These are phyloP conservation scores for Alnus rubra DNA, from an alignment of 306 rosid species.

Conservation along the genomic window DNA sequence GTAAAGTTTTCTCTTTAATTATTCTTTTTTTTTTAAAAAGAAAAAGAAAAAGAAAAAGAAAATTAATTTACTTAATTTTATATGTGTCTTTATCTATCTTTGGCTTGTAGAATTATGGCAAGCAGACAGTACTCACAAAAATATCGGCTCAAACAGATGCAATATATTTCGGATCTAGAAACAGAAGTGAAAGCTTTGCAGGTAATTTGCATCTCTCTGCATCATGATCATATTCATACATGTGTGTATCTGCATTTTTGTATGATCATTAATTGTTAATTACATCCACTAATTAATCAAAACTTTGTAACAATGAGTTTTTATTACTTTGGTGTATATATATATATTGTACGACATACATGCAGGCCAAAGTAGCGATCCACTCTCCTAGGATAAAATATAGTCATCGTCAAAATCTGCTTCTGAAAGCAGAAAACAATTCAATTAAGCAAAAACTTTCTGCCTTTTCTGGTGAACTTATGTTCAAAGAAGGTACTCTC, in stretches of 20 bases:
- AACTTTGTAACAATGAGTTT: too few species aligned
- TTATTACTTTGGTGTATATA: too few species aligned
- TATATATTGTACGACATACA: too few species aligned
- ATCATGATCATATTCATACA: too few species aligned
- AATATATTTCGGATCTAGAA: slow-evolving; percentile 26
- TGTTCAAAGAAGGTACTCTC: slow-evolving; percentile 29
- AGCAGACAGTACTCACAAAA: slow-evolving; percentile 33
- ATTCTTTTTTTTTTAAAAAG: too few species aligned
- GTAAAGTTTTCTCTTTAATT: too few species aligned
- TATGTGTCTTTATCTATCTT: not conserved
- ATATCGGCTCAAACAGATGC: slow-evolving; percentile 28
- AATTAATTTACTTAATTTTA: too few species aligned
- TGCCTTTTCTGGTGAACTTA: slow-evolving; percentile 12
- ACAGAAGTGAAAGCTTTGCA: slow-evolving; percentile 22
- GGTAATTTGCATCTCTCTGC: slow-evolving; percentile 9
- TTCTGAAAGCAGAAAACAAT: slow-evolving; percentile 32
- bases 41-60: too few species aligned
- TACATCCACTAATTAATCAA: too few species aligned
- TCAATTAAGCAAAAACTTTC: slow-evolving; percentile 22
- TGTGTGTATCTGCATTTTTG: too few species aligned
- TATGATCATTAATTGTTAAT: too few species aligned
- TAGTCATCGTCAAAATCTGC: slow-evolving; percentile 14
- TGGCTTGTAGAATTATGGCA: slow-evolving; percentile 1
- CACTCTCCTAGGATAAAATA: slow-evolving; percentile 21
- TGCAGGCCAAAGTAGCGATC: slow-evolving; percentile 32